Conservation (phyloP, 768 basidiomycete species). For the Baorangia bicolor region DNA sequence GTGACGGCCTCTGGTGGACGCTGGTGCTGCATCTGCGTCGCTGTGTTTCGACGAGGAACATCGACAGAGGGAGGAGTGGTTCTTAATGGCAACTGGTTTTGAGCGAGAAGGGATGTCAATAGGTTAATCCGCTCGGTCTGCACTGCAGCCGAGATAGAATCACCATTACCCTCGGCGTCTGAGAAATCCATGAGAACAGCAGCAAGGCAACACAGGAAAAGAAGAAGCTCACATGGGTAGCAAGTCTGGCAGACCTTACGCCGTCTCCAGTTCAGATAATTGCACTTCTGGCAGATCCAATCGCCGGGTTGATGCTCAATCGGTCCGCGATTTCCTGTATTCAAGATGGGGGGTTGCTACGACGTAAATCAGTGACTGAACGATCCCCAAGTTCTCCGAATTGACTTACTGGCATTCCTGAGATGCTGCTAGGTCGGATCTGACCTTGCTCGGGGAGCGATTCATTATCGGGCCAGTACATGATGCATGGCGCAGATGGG, state of each 20-base stretch:
- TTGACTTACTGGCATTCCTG: slow-evolving; percentile 51
- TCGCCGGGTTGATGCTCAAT: slow-evolving; percentile 84
- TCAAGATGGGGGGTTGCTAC: slow-evolving; percentile 82
- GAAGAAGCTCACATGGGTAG: slow-evolving; percentile 62
- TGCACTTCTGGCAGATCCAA: slow-evolving; percentile 83
- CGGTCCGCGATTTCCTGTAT: slow-evolving; percentile 85
- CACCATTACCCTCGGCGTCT: slow-evolving; percentile 89
- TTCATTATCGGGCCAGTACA: slow-evolving; percentile 93
- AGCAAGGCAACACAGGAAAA: slow-evolving; percentile 7
- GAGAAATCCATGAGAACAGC: slow-evolving; percentile 8
- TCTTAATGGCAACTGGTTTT: slow-evolving; percentile 42
- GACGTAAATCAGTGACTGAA: neutral
- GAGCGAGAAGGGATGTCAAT: slow-evolving; percentile 69
- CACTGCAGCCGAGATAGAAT: slow-evolving; percentile 81
- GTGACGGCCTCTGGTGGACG: slow-evolving; percentile 39
- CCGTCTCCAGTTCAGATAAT: slow-evolving; percentile 85
- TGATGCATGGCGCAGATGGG: slow-evolving; percentile 69
- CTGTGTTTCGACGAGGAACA: slow-evolving; percentile 41
- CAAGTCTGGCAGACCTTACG: slow-evolving; percentile 90
- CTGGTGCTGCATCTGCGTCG: slow-evolving; percentile 46
- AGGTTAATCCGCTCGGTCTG: slow-evolving; percentile 83
- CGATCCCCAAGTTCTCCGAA: neutral
- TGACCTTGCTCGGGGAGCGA: slow-evolving; percentile 78
- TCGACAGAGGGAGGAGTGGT: slow-evolving; percentile 17
- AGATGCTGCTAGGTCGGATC: slow-evolving; percentile 59